Percentiles rank a stretch among this genome's conserved stretches.
phyloP scores from a whole-genome alignment of 257 asterid species.

The Paraleonurus japonicus region DNA sequence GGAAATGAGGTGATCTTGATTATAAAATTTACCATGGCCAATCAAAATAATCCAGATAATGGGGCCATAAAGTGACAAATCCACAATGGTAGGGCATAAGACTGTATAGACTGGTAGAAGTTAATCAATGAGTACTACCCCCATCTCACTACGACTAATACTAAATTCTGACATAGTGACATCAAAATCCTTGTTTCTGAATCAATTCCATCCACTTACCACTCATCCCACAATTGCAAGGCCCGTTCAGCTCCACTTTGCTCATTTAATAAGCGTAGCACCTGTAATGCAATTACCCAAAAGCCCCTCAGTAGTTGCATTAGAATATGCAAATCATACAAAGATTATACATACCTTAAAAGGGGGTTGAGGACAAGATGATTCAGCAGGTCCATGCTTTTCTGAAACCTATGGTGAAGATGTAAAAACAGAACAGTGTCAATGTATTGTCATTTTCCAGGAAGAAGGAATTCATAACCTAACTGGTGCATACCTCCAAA shows the following conservation, averaged over 20 bases:
- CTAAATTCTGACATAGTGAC: slow-evolving; percentile 10
- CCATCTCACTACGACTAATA: slow-evolving; percentile 10
- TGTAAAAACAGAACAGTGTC: slow-evolving; percentile 14
- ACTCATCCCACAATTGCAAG: slow-evolving; percentile 80
- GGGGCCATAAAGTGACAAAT: slow-evolving; percentile 13
- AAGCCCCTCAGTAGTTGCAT: slow-evolving; percentile 21
- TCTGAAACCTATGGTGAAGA: slow-evolving; percentile 61
- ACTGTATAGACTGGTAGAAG: slow-evolving; percentile 4
- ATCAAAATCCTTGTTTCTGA: slow-evolving; percentile 10
- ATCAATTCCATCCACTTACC: slow-evolving; percentile 47
- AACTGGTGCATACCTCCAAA: slow-evolving; percentile 65
- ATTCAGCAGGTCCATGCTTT: slow-evolving; percentile 42
- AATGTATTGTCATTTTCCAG: slow-evolving; percentile 12
- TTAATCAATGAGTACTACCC: not conserved
- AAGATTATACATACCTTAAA: slow-evolving; percentile 59
- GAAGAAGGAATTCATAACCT: slow-evolving; percentile 14
- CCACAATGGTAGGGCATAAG: slow-evolving; percentile 21
- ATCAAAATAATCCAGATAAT: slow-evolving; percentile 8
- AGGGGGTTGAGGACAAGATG: slow-evolving; percentile 48
- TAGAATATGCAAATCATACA: slow-evolving; percentile 23
- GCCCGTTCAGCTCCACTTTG: slow-evolving; percentile 77
- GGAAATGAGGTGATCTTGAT: slow-evolving; percentile 17
- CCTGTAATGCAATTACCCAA: slow-evolving; percentile 43
- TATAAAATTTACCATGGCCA: not conserved
- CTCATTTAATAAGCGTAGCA: slow-evolving; percentile 78